phyloP scores from a whole-genome alignment of 2,329 filamentous ascomycete genomes.

The Endoconidiophora laricicola region DNA sequence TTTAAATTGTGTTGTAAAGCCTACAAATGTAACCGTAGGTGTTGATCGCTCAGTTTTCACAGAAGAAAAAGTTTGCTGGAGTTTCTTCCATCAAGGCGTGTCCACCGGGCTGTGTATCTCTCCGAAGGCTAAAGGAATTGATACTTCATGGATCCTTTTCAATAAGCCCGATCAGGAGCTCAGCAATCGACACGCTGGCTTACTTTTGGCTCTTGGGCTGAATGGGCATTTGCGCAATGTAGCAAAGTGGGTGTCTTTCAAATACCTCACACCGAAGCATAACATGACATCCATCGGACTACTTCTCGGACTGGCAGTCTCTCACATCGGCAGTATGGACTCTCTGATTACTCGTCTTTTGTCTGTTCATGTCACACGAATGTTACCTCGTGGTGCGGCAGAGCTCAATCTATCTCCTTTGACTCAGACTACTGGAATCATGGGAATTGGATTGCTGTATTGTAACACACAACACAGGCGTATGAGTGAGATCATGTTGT shows the following conservation, averaged over 20 bases:
- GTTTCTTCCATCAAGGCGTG: conserved; percentile 93
- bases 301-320: conserved; percentile 80
- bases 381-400: conserved; percentile 81
- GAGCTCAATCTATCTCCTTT: conserved; percentile 86
- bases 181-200: conserved; percentile 90
- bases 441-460: conserved; percentile 92
- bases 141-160: conserved; percentile 97
- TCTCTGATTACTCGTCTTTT: conserved; percentile 81
- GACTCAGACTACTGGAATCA: conserved; percentile 88
- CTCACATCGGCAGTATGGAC: conserved; percentile 94
- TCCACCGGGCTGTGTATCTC: conserved; percentile 88
- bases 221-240: conserved; percentile 90
- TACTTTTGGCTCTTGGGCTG: conserved; percentile 74
- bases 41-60: conserved; percentile 76
- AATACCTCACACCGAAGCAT: conserved; percentile 96
- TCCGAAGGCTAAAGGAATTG: conserved; percentile 75
- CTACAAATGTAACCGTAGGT: conserved; percentile 80
- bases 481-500: conserved; percentile 98
- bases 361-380: conserved; percentile 88
- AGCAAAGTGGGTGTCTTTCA: conserved; percentile 97
- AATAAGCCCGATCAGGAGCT: conserved; percentile 80
- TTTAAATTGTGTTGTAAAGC: conserved; percentile 78
- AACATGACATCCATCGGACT: conserved; percentile 97
- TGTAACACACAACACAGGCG: conserved; percentile 89
- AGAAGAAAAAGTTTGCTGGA: conserved; percentile 96